Evolutionary conservation across 306 rosid species (phyloP).

Genomic region (Arachis hypogaea): DNA sequence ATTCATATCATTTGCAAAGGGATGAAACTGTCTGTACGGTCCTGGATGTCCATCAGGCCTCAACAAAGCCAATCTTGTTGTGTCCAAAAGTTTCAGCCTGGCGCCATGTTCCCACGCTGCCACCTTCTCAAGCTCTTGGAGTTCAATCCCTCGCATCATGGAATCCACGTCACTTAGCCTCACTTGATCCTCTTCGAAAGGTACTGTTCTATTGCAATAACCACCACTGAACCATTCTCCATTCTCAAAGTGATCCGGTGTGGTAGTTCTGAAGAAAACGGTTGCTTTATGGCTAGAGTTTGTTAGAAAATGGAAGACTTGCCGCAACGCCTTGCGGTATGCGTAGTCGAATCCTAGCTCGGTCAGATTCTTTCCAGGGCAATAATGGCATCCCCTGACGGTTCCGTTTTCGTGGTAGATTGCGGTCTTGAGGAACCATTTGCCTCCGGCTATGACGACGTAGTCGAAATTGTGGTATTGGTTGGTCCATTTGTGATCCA

Average conservation of each 20-base stretch:
- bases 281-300: conserved; percentile 45
- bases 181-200: conserved; percentile 61
- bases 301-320: conserved; percentile 48
- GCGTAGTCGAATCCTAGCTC: conserved; percentile 63
- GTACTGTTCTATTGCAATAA: conserved; percentile 74
- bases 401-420: conserved; percentile 67
- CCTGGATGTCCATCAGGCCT: conserved; percentile 96
- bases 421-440: conserved; percentile 84
- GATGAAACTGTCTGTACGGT: conserved; percentile 75
- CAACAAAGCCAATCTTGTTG: conserved; percentile 63
- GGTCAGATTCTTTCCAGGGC: conserved; percentile 64
- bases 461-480: conserved; percentile 54
- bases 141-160: conserved; percentile 60
- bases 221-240: conserved; percentile 94
- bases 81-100: conserved; percentile 63
- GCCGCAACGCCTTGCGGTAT: conserved; percentile 57
- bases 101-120: conserved; percentile 29
- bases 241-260: conserved; percentile 86
- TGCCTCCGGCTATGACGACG: conserved; percentile 63
- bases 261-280: conserved; percentile 74
- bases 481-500: conserved; percentile 63
- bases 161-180: conserved; percentile 47
- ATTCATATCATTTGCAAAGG: conserved; percentile 48
- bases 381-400: conserved; percentile 63
- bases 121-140: conserved; percentile 60